These are phyloP conservation scores for Hansfordia pulvinata DNA, from an alignment of 2,329 filamentous ascomycete genomes.

Conservation along the genomic window DNA sequence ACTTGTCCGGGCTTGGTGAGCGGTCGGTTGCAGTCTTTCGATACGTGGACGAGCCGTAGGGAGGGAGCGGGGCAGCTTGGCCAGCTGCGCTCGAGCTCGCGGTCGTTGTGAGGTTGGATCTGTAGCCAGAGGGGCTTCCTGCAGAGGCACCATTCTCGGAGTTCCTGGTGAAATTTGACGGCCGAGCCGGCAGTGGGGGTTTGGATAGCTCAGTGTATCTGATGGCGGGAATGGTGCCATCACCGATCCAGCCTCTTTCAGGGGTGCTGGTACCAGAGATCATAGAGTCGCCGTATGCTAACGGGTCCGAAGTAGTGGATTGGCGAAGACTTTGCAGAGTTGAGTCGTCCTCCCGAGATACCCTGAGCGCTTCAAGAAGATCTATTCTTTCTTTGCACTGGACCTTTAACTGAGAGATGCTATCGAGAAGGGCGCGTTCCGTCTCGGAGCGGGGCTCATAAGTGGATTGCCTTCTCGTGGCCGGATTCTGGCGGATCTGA, in stretches of 20 bases:
- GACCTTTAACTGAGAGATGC: conserved; percentile 67
- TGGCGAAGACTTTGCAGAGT: conserved; percentile 16
- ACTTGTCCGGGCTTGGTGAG: conserved; percentile 45
- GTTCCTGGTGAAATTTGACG: too few species aligned
- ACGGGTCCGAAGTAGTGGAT: too few species aligned
- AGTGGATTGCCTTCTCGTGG: conserved; percentile 55
- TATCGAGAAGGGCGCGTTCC: conserved; percentile 70
- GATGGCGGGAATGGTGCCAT: conserved; percentile 69
- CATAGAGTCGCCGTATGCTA: too few species aligned
- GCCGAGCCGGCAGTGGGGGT: conserved; percentile 44
- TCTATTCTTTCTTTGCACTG: conserved; percentile 93
- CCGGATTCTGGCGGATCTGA: conserved; percentile 77
- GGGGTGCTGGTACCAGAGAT: conserved; percentile 9
- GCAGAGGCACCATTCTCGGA: too few species aligned
- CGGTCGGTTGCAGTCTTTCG: conserved; percentile 24
- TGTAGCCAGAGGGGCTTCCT: too few species aligned
- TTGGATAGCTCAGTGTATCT: conserved; percentile 72
- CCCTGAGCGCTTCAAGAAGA: conserved; percentile 65
- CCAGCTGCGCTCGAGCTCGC: too few species aligned
- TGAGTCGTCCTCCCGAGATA: conserved; percentile 38
- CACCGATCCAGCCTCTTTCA: conserved; percentile 54
- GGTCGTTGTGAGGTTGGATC: too few species aligned
- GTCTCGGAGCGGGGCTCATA: conserved; percentile 67
- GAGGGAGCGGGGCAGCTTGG: conserved; percentile 17
- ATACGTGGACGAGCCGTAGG: conserved; percentile 15